Evolutionary conservation across 2,329 filamentous ascomycete genomes (phyloP).

Genomic region (Metarhizium anisopliae): DNA sequence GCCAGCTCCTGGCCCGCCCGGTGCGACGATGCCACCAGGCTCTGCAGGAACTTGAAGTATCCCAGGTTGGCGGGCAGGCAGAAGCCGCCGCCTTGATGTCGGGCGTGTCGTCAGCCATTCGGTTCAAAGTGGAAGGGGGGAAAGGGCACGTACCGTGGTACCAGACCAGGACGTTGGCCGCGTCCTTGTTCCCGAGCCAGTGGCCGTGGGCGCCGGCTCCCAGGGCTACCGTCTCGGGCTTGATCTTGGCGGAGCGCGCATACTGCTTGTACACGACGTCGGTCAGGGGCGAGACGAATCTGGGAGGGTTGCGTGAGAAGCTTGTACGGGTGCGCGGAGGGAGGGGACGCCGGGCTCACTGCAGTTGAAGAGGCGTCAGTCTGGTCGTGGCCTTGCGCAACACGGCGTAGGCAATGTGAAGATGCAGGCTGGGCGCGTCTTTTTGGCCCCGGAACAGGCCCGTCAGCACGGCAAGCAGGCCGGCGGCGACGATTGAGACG

Average conservation of each 20-base stretch:
- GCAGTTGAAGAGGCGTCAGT: conserved; percentile 11
- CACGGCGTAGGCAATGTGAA: conserved; percentile 14
- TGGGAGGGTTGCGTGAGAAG: not conserved
- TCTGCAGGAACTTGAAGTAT: conserved; percentile 11
- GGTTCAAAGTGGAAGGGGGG: too few species aligned
- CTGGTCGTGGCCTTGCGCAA: conserved; percentile 10
- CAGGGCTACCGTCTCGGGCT: conserved; percentile 11
- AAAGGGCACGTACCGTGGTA: conserved; percentile 11
- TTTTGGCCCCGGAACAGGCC: conserved; percentile 7
- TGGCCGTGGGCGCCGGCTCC: conserved; percentile 11
- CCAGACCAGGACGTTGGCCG: conserved; percentile 14
- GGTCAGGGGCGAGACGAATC: conserved; percentile 11
- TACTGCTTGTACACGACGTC: conserved; percentile 11
- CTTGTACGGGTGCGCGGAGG: too few species aligned
- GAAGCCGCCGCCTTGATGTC: conserved; percentile 12
- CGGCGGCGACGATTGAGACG: conserved; percentile 7
- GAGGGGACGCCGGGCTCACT: conserved; percentile 6
- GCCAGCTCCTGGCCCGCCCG: conserved; percentile 9
- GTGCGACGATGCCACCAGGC: conserved; percentile 8
- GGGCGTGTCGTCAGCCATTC: not conserved
- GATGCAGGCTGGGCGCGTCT: conserved; percentile 12
- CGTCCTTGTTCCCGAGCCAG: conserved; percentile 13
- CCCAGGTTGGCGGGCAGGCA: conserved; percentile 12
- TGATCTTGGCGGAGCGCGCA: conserved; percentile 6
- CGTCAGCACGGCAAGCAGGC: conserved; percentile 7